Evolutionary conservation across 257 asterid species (phyloP).

Genomic region (Solanum rostratum): DNA sequence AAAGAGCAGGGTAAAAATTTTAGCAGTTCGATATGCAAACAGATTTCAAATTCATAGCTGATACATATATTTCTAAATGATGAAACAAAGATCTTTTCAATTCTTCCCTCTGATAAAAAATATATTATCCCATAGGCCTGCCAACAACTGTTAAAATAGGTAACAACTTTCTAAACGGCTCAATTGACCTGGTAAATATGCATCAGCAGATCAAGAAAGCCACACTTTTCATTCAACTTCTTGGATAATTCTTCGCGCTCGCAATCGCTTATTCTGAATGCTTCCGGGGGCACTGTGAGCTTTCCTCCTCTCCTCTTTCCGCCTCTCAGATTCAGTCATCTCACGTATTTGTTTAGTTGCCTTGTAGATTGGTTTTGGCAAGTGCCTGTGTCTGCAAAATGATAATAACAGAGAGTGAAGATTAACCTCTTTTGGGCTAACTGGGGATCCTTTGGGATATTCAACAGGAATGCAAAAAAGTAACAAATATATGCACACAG

Average conservation of each 20-base stretch:
- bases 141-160: not conserved
- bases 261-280: constrained; percentile 37
- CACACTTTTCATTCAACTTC: constrained; percentile 47
- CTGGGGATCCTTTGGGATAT: not conserved
- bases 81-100: not conserved
- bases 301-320: constrained; percentile 63
- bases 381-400: constrained; percentile 74
- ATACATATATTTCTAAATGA: not conserved
- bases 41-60: not conserved
- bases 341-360: constrained; percentile 55
- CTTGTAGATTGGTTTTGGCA: constrained; percentile 75
- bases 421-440: not conserved
- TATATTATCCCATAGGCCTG: not conserved
- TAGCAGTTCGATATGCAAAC: not conserved
- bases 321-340: constrained; percentile 50
- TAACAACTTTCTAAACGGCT: not conserved
- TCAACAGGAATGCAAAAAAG: not conserved
- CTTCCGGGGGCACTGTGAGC: constrained; percentile 94
- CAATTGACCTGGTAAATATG: not conserved
- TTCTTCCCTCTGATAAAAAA: not conserved
- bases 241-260: constrained; percentile 54
- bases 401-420: not conserved
- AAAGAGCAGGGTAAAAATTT: not conserved
- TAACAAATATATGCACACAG: not conserved
- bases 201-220: not conserved